Evolutionary conservation across 2,329 filamentous ascomycete species (phyloP).

Genomic region (Colletotrichum salicis): DNA sequence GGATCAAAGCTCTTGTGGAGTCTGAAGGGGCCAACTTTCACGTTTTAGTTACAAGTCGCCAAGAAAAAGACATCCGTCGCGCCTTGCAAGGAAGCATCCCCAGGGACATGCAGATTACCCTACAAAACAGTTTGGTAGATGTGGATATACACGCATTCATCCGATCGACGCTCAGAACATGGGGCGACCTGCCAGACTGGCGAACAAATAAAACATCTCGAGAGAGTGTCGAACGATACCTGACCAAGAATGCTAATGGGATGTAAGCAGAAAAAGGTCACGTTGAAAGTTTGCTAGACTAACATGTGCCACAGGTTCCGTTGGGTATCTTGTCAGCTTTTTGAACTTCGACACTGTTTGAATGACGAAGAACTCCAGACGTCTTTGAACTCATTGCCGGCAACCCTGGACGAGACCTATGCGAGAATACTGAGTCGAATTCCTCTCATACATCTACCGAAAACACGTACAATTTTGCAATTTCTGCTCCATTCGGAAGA

Average conservation of each 20-base stretch:
- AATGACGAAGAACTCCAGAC: background rate
- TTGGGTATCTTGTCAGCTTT: constrained; percentile 9
- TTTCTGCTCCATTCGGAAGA: too few relatives aligned
- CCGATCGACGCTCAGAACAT: background rate
- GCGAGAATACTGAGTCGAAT: too few relatives aligned
- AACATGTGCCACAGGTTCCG: background rate
- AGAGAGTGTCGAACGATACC: background rate
- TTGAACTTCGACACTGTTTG: constrained; percentile 1
- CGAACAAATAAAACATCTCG: background rate
- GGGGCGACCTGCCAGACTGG: background rate
- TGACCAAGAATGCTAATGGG: background rate
- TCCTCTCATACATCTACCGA: too few relatives aligned
- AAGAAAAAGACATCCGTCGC: constrained; percentile 4
- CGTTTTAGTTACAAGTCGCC: constrained; percentile 14
- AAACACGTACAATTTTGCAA: too few relatives aligned
- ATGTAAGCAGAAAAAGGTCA: background rate
- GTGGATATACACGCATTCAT: constrained; percentile 4
- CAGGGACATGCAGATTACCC: background rate
- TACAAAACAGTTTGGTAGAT: background rate
- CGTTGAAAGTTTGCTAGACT: background rate
- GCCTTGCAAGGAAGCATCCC: background rate
- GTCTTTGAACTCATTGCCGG: background rate
- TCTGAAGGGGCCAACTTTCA: constrained; percentile 16
- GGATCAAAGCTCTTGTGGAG: constrained; percentile 31
- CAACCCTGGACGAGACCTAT: constrained; percentile 9